Evolutionary conservation across 768 basidiomycete species (phyloP).

Genomic region (Hortiboletus campestris): DNA sequence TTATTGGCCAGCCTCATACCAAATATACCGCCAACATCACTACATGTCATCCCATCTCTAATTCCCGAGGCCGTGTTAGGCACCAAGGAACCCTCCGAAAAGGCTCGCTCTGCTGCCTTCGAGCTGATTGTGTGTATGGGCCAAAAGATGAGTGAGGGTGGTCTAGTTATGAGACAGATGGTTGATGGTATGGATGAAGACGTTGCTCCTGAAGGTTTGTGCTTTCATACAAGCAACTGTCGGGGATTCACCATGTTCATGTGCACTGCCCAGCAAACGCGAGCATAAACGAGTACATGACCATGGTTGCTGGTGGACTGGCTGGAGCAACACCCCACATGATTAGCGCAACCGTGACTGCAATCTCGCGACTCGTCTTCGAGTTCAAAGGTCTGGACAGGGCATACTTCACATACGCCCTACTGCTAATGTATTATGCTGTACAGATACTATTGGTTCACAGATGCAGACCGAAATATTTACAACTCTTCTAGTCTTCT

Average conservation of each 20-base stretch:
- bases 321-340: conserved; percentile 94
- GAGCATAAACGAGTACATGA: conserved; percentile 88
- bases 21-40: conserved; percentile 59
- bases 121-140: conserved; percentile 91
- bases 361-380: conserved; percentile 89
- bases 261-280: conserved; percentile 51
- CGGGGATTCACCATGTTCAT: conserved; percentile 4
- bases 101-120: conserved; percentile 85
- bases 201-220: conserved; percentile 41
- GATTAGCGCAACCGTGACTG: conserved; percentile 96
- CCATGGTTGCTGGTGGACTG: conserved; percentile 93
- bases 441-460: conserved; percentile 61
- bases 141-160: conserved; percentile 84
- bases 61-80: conserved; percentile 94
- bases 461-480: conserved; percentile 83
- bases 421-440: conserved; percentile 1
- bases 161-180: conserved; percentile 71
- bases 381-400: conserved; percentile 80
- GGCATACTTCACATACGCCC: neutral
- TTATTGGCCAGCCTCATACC: conserved; percentile 70
- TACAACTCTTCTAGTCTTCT: conserved; percentile 83
- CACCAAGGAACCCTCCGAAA: conserved; percentile 96
- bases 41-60: conserved; percentile 84
- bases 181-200: conserved; percentile 85
- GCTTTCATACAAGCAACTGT: neutral